phyloP scores from a whole-genome alignment of 305 asterid genomes.

The Solanum chacoense region DNA sequence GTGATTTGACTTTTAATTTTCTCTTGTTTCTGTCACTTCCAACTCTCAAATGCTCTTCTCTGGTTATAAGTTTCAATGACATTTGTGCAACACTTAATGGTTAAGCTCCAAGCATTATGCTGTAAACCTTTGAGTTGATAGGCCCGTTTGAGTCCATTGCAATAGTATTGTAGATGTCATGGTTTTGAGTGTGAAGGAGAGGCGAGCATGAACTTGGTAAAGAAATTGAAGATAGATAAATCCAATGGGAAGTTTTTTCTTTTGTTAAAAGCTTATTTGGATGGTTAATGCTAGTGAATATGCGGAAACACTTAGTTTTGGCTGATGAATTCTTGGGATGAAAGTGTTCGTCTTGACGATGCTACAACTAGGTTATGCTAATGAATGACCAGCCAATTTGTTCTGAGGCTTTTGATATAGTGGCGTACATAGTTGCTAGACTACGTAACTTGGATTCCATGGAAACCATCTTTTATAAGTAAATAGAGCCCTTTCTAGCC shows the following conservation, averaged over 20 bases:
- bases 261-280: background rate
- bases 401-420: background rate
- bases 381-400: background rate
- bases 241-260: background rate
- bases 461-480: background rate
- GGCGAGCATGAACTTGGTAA: background rate
- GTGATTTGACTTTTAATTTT: background rate
- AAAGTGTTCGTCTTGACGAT: background rate
- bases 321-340: background rate
- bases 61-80: background rate
- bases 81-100: background rate
- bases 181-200: background rate
- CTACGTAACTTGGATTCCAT: background rate
- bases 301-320: background rate
- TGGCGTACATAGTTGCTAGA: background rate
- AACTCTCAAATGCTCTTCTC: background rate
- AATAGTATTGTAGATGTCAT: background rate
- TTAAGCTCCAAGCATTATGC: background rate
- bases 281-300: background rate
- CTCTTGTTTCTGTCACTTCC: slow-evolving; percentile 8
- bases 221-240: background rate
- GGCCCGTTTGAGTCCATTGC: background rate
- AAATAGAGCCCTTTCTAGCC: background rate
- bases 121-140: background rate
- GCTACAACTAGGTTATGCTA: background rate